Percentiles rank a stretch among this genome's conserved stretches.
phyloP scores from a whole-genome alignment of 2,329 filamentous ascomycete genomes.

The Myriosclerotinia curreyana region DNA sequence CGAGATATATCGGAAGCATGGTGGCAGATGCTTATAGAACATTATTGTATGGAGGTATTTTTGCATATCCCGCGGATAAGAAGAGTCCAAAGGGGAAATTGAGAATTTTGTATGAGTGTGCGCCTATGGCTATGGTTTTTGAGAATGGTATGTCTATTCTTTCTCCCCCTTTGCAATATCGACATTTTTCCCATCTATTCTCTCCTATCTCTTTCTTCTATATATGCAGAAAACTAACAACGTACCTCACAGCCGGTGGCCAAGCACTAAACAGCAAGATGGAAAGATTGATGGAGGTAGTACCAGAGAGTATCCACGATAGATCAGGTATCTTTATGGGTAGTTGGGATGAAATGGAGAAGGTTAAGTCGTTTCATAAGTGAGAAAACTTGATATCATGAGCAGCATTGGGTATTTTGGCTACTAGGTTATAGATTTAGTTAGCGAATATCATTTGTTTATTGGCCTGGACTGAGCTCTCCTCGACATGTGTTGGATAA shows the following conservation, averaged over 20 bases:
- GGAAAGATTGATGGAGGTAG: conserved; percentile 83
- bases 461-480: background rate
- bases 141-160: conserved; percentile 74
- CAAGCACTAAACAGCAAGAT: conserved; percentile 90
- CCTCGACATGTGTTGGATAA: too few species aligned
- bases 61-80: conserved; percentile 95
- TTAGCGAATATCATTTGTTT: conserved; percentile 11
- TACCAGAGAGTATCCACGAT: conserved; percentile 92
- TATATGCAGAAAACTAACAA: background rate
- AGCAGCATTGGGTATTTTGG: conserved; percentile 23
- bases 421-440: conserved; percentile 17
- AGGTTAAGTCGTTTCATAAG: conserved; percentile 63
- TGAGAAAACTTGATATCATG: conserved; percentile 17
- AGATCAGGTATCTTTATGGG: conserved; percentile 94
- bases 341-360: conserved; percentile 91
- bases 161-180: background rate
- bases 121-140: conserved; percentile 98
- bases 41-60: conserved; percentile 90
- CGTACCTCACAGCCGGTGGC: conserved; percentile 67
- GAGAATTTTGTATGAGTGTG: conserved; percentile 95
- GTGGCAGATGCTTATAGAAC: conserved; percentile 97
- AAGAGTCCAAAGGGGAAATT: conserved; percentile 99
- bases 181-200: background rate
- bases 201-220: background rate
- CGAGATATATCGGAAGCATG: conserved; percentile 96